Base-by-base conservation (phyloP, 2,329 filamentous ascomycete species). In the Torrubiella hemipterigena region DNA sequence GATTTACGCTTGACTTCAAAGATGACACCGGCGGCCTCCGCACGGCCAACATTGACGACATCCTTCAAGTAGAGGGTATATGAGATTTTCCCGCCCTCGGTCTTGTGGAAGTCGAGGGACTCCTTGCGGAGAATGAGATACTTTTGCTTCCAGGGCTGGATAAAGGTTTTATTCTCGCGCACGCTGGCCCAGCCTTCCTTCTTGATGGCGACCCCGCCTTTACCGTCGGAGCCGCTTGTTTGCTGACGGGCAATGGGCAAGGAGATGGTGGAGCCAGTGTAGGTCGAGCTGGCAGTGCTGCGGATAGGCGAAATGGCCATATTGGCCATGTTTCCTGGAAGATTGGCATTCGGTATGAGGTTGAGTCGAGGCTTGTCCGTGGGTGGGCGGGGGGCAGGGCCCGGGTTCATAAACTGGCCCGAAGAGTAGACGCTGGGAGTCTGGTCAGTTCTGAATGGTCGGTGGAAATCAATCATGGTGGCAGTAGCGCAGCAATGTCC, bases 41-140 rank as follows among this genome's bases (percentile, higher is more conserved):
- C 89, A 42, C 91, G 77, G 39, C 85, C 81, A 33, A 98, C 86
- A 40, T 84, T 85, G 40, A 86, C 78, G 21, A 98, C 84, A 47
- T 94, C 86, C 42, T 82, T 81, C 30, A 98, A 68, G 37, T 77
- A 74, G 43, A 96, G 79, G 16, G 83, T 81, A 53, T 87, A 80
- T n/a, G 83, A 77, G 30, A 91, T 70, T 56, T 94, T 94, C 44
- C 83, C 79, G 34, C 80, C 82, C 51, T 93, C 84, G 38, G 75
- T 81, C 63, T 96, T 98, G 63, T 93, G 75, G 48, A 98, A 95
- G 50, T 95, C 91, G 25, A 98, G 72, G 37, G 85, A 81, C 49
- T 87, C 87, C 55, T 96, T 93, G 50, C 89, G 80, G 42, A 98
- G 65, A 37, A 96, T 84, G 34, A 98, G 66, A 55, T 82, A 95